These are phyloP conservation scores for Metschnikowia peoriensis DNA, from an alignment of 805 yeast genomes.

Conservation along the genomic window DNA sequence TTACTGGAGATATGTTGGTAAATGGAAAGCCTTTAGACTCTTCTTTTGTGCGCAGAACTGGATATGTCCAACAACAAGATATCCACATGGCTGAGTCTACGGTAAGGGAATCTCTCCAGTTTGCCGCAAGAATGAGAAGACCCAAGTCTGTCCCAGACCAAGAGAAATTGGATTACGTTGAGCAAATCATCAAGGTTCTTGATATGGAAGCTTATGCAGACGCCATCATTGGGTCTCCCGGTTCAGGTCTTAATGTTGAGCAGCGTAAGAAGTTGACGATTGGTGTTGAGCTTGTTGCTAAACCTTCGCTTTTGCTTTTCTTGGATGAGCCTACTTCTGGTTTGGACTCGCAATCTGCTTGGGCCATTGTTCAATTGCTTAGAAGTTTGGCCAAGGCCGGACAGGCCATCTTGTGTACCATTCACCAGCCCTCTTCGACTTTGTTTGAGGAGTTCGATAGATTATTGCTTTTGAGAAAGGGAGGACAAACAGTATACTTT, in stretches of 20 bases:
- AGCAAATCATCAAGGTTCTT: slow-evolving; percentile 46
- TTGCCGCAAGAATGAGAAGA: slow-evolving; percentile 52
- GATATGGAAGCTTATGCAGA: slow-evolving; percentile 55
- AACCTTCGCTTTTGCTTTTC: slow-evolving; percentile 51
- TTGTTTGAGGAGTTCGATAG: slow-evolving; percentile 57
- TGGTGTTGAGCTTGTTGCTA: slow-evolving; percentile 56
- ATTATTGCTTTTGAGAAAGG: slow-evolving; percentile 46
- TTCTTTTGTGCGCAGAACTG: slow-evolving; percentile 54
- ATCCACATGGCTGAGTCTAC: slow-evolving; percentile 50
- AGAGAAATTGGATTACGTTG: slow-evolving; percentile 52
- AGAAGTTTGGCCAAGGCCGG: slow-evolving; percentile 51
- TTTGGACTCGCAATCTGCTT: slow-evolving; percentile 44
- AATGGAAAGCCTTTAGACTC: slow-evolving; percentile 49
- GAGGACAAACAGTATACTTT: slow-evolving; percentile 20
- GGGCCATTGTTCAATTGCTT: slow-evolving; percentile 55
- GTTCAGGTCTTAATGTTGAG: slow-evolving; percentile 53
- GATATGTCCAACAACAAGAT: slow-evolving; percentile 63
- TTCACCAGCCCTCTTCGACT: slow-evolving; percentile 50
- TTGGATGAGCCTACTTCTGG: slow-evolving; percentile 47
- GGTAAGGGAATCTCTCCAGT: slow-evolving; percentile 52
- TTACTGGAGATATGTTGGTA: slow-evolving; percentile 58
- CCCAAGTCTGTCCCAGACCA: slow-evolving; percentile 35
- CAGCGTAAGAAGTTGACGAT: slow-evolving; percentile 54
- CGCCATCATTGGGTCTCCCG: slow-evolving; percentile 47
- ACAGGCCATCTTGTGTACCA: slow-evolving; percentile 59